Evolutionary conservation across 768 basidiomycete genomes (phyloP).

Genomic region (Lactarius indigo): DNA sequence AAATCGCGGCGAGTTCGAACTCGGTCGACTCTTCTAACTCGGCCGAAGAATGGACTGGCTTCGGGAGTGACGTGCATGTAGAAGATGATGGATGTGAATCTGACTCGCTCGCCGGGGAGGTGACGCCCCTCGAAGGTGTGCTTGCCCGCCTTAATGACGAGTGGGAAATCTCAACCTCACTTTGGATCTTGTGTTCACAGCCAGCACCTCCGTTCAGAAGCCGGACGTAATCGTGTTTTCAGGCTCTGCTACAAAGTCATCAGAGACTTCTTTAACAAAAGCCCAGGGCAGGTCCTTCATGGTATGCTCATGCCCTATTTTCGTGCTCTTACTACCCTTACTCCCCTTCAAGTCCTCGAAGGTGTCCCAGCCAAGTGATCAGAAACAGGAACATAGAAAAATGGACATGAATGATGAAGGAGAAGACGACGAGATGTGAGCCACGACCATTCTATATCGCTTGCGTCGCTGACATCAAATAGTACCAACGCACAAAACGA

Average conservation of each 20-base stretch:
- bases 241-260: constrained; percentile 33
- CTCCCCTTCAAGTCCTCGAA: constrained; percentile 64
- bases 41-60: constrained; percentile 44
- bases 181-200: constrained; percentile 43
- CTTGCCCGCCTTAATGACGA: neutral
- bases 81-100: constrained; percentile 19
- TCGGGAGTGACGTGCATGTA: constrained; percentile 23
- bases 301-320: constrained; percentile 42
- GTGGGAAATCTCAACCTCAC: constrained; percentile 1
- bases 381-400: constrained; percentile 18
- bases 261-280: constrained; percentile 33
- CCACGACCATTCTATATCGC: constrained; percentile 13
- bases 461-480: constrained; percentile 8
- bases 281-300: constrained; percentile 67
- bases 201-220: constrained; percentile 31
- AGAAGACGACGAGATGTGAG: constrained; percentile 55
- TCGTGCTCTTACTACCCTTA: constrained; percentile 7
- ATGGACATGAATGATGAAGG: constrained; percentile 37
- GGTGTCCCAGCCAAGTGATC: constrained; percentile 51
- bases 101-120: neutral
- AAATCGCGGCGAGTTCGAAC: constrained; percentile 1
- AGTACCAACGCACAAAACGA: constrained; percentile 80
- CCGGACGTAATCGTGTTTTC: constrained; percentile 59
- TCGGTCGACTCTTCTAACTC: constrained; percentile 1
- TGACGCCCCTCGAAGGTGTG: constrained; percentile 15